Base-by-base conservation (phyloP, 768 basidiomycete genomes). In the Amanita rubescens region DNA sequence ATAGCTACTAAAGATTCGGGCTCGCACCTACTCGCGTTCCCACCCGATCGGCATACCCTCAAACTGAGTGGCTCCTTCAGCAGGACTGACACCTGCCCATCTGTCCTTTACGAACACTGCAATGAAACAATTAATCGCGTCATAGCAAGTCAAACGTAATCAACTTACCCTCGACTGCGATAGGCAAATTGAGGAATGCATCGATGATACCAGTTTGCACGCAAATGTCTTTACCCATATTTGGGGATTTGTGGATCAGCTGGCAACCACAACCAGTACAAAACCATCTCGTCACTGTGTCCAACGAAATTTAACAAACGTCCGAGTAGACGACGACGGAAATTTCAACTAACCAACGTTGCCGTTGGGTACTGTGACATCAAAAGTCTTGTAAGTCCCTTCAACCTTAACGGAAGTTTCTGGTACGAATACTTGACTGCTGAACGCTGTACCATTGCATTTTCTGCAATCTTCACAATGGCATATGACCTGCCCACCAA, bases 391-490 rank as follows among this genome's bases (percentile, higher is more conserved):
- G 22, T 42, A 47, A 0, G 57, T 19, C 14, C 57, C 57, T 27
- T 55, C 55, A 38, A 56, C 46, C 17, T 37, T 56, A 8, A 38
- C 43, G 14, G 49, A 42, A 22, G 41, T 37, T 20, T 15, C 38
- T n/a, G 48, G 54, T 2, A 39, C 57, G 20, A 58, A 22, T 2
- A 52, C 48, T 38, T 58, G 56, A 8, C 42, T 19, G 35, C 57
- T 58, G 45, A 51, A 58, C 1, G 57, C 57, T 3, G 39, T 51
- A 2, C 57, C 57, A 37, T 43, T 55, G 39, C 27, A 38, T 27
- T 49, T 25, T 48, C 49, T 34, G 50, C 57, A 58, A 47, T 58
- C 57, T 30, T 39, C 30, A 30, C 57, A 58, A 30, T 58, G 57
- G 42, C 57, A 58, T n/a, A 55, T 30, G 9, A 55, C 24, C 51